A percentile compares a stretch with the other conserved stretches of the same genome.
Evolutionary conservation across 805 yeast species (phyloP).

Genomic region (Yamadazyma tumulicola): DNA sequence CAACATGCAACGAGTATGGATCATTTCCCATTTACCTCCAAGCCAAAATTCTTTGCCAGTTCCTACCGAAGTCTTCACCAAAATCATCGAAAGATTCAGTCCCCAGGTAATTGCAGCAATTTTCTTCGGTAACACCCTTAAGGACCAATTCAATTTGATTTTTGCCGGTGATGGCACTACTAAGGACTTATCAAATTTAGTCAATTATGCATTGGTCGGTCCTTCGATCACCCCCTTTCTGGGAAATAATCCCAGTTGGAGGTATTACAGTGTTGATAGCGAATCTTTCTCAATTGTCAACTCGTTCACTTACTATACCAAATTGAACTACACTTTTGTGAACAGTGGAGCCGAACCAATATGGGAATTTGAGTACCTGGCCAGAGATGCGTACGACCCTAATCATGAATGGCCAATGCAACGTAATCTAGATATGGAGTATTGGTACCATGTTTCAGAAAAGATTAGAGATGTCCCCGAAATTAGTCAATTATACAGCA

Average conservation of each 20-base stretch:
- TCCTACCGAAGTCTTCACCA: conserved; percentile 50
- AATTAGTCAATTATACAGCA: conserved; percentile 46
- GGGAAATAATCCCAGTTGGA: conserved; percentile 66
- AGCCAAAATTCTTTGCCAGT: conserved; percentile 58
- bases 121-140: conserved; percentile 69
- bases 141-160: conserved; percentile 60
- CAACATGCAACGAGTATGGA: conserved; percentile 65
- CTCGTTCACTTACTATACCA: conserved; percentile 54
- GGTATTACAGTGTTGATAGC: conserved; percentile 64
- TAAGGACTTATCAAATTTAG: conserved; percentile 12
- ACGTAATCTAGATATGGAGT: conserved; percentile 62
- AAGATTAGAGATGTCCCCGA: conserved; percentile 39
- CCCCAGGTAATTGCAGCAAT: conserved; percentile 65
- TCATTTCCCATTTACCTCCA: conserved; percentile 64
- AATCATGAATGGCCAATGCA: conserved; percentile 53
- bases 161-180: conserved; percentile 46
- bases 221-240: conserved; percentile 63
- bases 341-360: conserved; percentile 54
- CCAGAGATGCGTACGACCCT: conserved; percentile 56
- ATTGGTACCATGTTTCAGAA: conserved; percentile 42
- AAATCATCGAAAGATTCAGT: conserved; percentile 61
- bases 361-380: conserved; percentile 64
- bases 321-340: conserved; percentile 52
- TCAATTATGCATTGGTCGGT: conserved; percentile 59
- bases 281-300: conserved; percentile 59